These are phyloP conservation scores for Kingdonia uniflora DNA, from an alignment of 164 flowering plant species.

Conservation along the genomic window DNA sequence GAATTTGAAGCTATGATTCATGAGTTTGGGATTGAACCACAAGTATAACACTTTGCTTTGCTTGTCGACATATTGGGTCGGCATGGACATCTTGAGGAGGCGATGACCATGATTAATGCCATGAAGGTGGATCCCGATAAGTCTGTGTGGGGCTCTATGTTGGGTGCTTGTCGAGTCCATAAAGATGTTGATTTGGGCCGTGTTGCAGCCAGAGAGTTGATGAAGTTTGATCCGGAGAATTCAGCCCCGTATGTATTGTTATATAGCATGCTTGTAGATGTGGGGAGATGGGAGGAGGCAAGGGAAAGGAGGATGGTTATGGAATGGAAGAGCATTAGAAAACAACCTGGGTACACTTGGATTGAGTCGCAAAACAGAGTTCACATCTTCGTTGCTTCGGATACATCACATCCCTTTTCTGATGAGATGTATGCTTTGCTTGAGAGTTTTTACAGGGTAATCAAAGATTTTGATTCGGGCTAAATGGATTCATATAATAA, in stretches of 20 bases:
- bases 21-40: neutral
- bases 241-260: neutral
- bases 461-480: neutral
- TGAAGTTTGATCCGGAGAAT: neutral
- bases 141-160: constrained; percentile 1
- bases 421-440: neutral
- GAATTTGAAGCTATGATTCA: neutral
- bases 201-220: neutral
- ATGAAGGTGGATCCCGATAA: neutral
- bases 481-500: too few relatives aligned
- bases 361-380: constrained; percentile 1
- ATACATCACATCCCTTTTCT: constrained; percentile 1
- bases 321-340: neutral
- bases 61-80: constrained; percentile 1
- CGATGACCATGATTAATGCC: neutral
- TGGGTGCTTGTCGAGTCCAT: constrained; percentile 2
- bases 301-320: neutral
- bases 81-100: constrained; percentile 2
- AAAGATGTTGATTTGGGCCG: neutral
- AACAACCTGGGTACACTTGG: constrained; percentile 3
- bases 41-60: neutral
- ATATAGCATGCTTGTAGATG: constrained; percentile 1
- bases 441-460: neutral
- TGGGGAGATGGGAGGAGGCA: constrained; percentile 1
- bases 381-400: constrained; percentile 1